Evolutionary conservation across 495 filamentous ascomycete genomes (phyloP).

Genomic region (Aspergillus homomorphus): DNA sequence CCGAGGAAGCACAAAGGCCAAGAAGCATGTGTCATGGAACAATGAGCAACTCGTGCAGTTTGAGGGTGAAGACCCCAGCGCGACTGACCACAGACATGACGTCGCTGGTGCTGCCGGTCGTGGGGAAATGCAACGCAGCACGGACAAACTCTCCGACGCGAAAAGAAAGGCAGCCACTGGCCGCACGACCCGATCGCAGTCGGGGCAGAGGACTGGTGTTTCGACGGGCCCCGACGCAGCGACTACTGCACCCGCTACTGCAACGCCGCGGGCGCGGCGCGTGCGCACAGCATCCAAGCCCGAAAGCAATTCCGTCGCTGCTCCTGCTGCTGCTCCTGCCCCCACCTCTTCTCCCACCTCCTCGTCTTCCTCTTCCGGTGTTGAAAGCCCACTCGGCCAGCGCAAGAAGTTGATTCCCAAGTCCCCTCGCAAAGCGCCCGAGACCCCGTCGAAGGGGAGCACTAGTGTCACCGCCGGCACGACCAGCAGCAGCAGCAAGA

Average conservation of each 20-base stretch:
- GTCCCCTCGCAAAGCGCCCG: conserved; percentile 28
- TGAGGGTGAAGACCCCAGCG: conserved; percentile 24
- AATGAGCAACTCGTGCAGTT: conserved; percentile 39
- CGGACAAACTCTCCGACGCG: conserved; percentile 13
- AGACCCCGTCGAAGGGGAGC: conserved; percentile 14
- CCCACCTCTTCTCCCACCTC: not conserved
- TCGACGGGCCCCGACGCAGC: conserved; percentile 17
- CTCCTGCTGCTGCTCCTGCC: not conserved
- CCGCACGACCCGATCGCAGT: conserved; percentile 28
- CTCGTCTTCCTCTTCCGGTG: conserved; percentile 11
- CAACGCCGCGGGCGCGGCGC: conserved; percentile 34
- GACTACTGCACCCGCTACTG: conserved; percentile 28
- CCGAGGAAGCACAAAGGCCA: conserved; percentile 6
- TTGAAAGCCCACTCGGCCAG: conserved; percentile 28
- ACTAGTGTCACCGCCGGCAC: conserved; percentile 6
- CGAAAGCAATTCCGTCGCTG: conserved; percentile 8
- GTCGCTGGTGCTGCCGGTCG: conserved; percentile 3
- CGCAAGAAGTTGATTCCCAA: conserved; percentile 43
- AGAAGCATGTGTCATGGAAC: conserved; percentile 45
- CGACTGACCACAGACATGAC: conserved; percentile 16
- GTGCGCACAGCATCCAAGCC: conserved; percentile 28
- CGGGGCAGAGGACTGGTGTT: conserved; percentile 20
- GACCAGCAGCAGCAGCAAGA: conserved; percentile 3
- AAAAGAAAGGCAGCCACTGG: conserved; percentile 27
- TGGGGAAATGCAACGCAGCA: conserved; percentile 1